Evolutionary conservation across 306 rosid species (phyloP), one percentile per base, ranked within the genome.

Genomic region (Prunus kanzakura): DNA sequence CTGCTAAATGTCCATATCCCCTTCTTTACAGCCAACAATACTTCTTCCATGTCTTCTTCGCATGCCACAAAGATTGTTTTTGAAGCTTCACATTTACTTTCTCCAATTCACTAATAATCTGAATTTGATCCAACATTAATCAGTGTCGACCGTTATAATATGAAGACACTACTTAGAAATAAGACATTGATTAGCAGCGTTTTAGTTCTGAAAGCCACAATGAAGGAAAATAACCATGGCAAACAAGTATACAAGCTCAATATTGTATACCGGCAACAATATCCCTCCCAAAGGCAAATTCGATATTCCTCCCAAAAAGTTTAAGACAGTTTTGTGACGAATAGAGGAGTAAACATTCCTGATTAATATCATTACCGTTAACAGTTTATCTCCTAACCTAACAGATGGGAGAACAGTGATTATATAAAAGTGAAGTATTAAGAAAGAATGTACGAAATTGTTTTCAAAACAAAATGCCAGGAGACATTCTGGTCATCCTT

Each of bases 21-120:
- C 75, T 81, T 86, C 88, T 83, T 87, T 30, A 82, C 87, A 51
- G 98, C 97, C 76, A 82, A 4, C 71, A 87, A 69, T 66, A 91
- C 91, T 79, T 87, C 91, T 69, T 91, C 93, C 87, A 83, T 84
- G 65, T 93, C 93, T 82, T 93, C 92, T 73, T 93, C 93, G 12
- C 91, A 82, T 13, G 96, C 84, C 72, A 93, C 85, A 69, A 88
- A 89, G 65, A 93, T 87, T 25, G 96, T 87, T 66, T 68, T 82
- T 18, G 90, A 88, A 75, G 88, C 56, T 71, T 81, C 88, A 4
- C 88, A 4, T 80, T 84, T 71, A 85, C 89, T 64, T 86, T 76
- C 64, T 73, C 82, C 35, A 87, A 69, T 64, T 82, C 85, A 69
- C 35, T 19, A 71, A 89, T 79, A 22, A 91, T 82, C 97, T 93